Conservation (phyloP, 164 flowering plant genomes). For the Pachysandra terminalis region DNA sequence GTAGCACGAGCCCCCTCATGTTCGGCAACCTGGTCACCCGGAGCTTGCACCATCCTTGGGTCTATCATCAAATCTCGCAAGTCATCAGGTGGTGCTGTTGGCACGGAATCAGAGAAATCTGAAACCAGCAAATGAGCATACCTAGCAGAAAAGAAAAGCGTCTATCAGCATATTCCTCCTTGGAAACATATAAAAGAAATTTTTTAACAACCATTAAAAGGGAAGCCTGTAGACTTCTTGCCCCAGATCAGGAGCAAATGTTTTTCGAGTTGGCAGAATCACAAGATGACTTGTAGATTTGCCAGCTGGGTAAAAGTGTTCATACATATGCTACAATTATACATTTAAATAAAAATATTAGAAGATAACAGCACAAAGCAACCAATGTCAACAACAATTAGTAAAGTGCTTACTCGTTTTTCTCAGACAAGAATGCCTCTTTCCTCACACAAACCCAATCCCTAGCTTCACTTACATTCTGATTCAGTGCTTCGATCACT, state of each 20-base stretch:
- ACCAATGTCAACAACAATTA: not conserved
- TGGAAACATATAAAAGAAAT: too few species aligned
- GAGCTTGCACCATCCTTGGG: conserved; percentile 45
- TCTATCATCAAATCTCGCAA: conserved; percentile 69
- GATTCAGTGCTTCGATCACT: conserved; percentile 55
- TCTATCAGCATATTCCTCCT: not conserved
- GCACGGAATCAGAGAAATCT: conserved; percentile 76
- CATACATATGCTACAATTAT: too few species aligned
- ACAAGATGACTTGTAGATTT: too few species aligned
- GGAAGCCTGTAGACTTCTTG: too few species aligned
- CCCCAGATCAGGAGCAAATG: too few species aligned
- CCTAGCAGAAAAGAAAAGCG: conserved; percentile 34
- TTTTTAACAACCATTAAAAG: too few species aligned
- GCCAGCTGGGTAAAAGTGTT: too few species aligned
- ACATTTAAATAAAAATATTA: not conserved
- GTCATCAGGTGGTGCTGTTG: conserved; percentile 81
- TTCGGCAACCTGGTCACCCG: conserved; percentile 24
- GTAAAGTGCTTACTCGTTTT: conserved; percentile 68
- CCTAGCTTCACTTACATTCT: conserved; percentile 43
- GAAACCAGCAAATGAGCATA: conserved; percentile 72
- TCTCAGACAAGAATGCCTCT: conserved; percentile 81
- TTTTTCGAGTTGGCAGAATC: too few species aligned
- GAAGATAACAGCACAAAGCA: too few species aligned
- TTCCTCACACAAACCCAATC: conserved; percentile 90
- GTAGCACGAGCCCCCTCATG: conserved; percentile 30